Evolutionary conservation across 2,329 filamentous ascomycete species (phyloP).

Genomic region (Microsporum audouinii): DNA sequence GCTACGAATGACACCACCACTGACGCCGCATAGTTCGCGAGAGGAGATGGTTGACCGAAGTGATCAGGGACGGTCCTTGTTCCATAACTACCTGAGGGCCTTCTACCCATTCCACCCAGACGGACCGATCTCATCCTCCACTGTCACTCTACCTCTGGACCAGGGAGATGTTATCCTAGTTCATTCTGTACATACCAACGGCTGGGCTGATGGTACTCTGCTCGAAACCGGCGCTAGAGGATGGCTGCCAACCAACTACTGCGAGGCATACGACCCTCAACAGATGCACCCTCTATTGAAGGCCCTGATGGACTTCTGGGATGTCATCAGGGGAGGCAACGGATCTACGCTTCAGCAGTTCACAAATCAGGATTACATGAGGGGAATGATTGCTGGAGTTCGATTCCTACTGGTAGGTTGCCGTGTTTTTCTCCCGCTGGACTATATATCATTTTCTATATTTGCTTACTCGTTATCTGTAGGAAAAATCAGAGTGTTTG

Average conservation of each 20-base stretch:
- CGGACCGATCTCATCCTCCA: constrained; percentile 65
- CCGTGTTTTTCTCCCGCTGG: background rate
- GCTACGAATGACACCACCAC: constrained; percentile 61
- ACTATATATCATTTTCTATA: background rate
- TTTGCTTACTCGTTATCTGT: constrained; percentile 7
- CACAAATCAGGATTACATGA: constrained; percentile 84
- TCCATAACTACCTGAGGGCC: constrained; percentile 89
- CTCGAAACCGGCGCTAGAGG: constrained; percentile 75
- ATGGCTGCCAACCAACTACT: constrained; percentile 97
- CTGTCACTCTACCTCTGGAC: constrained; percentile 76
- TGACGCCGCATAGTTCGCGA: constrained; percentile 55
- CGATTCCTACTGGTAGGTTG: constrained; percentile 70
- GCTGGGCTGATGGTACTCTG: constrained; percentile 93
- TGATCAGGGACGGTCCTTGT: constrained; percentile 50
- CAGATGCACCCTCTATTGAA: constrained; percentile 76
- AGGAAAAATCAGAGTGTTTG: constrained; percentile 83
- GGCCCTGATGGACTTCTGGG: constrained; percentile 84
- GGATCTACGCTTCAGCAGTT: constrained; percentile 68
- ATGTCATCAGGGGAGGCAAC: constrained; percentile 67
- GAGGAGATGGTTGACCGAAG: constrained; percentile 43
- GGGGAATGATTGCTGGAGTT: constrained; percentile 85
- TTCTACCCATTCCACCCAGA: constrained; percentile 85
- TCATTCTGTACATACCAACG: constrained; percentile 94
- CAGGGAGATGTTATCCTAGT: constrained; percentile 88
- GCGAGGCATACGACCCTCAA: constrained; percentile 82